Conservation (phyloP, 2,329 filamentous ascomycete species). For the Dissoconium aciculare region DNA sequence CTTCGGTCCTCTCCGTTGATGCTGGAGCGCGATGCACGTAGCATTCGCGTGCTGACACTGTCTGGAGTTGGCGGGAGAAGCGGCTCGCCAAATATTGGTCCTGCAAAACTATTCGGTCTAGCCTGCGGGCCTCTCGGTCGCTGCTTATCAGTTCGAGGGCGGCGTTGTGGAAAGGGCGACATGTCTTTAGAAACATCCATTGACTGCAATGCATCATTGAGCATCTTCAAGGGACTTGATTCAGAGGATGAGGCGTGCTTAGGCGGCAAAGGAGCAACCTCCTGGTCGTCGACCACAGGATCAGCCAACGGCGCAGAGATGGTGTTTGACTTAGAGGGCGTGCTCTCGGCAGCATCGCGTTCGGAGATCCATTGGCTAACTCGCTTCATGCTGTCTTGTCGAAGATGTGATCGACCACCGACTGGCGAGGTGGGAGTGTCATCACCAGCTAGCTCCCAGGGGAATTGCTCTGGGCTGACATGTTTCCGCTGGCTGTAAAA, state of each 20-base stretch:
- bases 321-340: constrained; percentile 19
- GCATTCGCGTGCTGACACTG: constrained; percentile 21
- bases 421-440: constrained; percentile 6
- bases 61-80: constrained; percentile 23
- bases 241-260: background rate
- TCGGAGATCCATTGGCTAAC: constrained; percentile 26
- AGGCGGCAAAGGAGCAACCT: constrained; percentile 4
- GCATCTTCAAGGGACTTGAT: constrained; percentile 11
- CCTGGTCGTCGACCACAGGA: constrained; percentile 5
- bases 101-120: constrained; percentile 10
- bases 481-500: constrained; percentile 22
- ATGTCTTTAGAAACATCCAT: constrained; percentile 1
- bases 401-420: constrained; percentile 9
- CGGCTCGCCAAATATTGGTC: constrained; percentile 15
- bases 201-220: constrained; percentile 12
- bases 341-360: constrained; percentile 13
- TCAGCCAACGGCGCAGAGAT: constrained; percentile 12
- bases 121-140: background rate
- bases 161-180: background rate
- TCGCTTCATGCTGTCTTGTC: constrained; percentile 23
- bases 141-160: background rate
- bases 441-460: constrained; percentile 16
- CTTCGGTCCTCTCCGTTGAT: constrained; percentile 12
- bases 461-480: constrained; percentile 15
- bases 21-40: constrained; percentile 20